phyloP scores from a whole-genome alignment of 2,329 filamentous ascomycete genomes.

The Penicillium sp. region DNA sequence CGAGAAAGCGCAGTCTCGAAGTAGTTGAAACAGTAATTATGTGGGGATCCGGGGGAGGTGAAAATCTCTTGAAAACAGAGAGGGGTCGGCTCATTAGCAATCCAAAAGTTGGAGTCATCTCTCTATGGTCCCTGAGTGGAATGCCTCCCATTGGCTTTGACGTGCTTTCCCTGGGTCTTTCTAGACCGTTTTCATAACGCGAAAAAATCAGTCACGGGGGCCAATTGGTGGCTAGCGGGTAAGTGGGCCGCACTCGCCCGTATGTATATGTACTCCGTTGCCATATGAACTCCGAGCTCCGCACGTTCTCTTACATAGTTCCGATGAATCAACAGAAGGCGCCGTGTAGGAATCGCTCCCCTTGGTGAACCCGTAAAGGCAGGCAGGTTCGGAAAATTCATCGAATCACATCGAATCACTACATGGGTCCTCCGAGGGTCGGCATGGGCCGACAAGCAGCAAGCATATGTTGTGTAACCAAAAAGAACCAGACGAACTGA shows the following conservation, averaged over 20 bases:
- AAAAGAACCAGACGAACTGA: too few species aligned
- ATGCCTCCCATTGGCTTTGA: constrained; percentile 21
- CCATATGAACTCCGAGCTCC: neutral
- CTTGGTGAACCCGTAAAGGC: too few species aligned
- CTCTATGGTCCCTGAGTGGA: constrained; percentile 7
- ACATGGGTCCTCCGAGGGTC: neutral
- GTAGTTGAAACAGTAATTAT: too few species aligned
- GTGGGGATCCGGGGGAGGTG: neutral
- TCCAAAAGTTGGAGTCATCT: constrained; percentile 22
- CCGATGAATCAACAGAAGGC: too few species aligned
- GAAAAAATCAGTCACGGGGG: constrained; percentile 10
- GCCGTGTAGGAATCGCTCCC: too few species aligned
- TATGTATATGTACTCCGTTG: neutral
- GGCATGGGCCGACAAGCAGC: neutral
- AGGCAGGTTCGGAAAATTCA: neutral
- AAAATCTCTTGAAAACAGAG: neutral
- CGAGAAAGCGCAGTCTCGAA: too few species aligned
- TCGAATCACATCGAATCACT: neutral
- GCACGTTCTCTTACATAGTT: neutral
- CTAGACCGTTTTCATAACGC: constrained; percentile 5
- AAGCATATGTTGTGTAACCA: too few species aligned
- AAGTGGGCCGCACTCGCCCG: constrained; percentile 13
- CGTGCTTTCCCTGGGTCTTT: constrained; percentile 8
- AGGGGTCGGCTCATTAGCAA: constrained; percentile 19
- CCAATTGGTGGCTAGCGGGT: constrained; percentile 12